Base-by-base conservation (phyloP, 1,284 basidiomycete genomes). In the Tylopilus orsonianus region DNA sequence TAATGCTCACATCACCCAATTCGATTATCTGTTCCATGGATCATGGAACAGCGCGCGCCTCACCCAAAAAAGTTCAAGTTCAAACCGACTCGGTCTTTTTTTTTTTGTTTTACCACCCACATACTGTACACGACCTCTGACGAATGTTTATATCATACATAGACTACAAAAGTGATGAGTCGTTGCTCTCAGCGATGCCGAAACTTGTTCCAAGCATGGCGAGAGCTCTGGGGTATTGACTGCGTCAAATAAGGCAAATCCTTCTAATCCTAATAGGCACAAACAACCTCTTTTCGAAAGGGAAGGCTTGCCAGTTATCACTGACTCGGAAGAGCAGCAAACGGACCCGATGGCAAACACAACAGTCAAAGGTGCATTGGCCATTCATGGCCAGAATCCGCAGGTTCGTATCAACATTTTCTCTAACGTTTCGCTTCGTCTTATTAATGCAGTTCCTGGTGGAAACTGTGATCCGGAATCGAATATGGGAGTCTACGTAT, bases 371-470 rank as follows among this genome's bases (percentile, higher is more conserved):
- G 89, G 87, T 20, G 92, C 93, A 23, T 73, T 79, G 36, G 80
- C 87, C 24, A 90, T 99, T 57, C 96, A 98, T 65, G 96, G 97
- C 40, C 90, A 93, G 59, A 96, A 95, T 70, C 88, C 90, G n/a
- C 89, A 91, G 75, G 90, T 90, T 60, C 44, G 61, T 51, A 19
- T 47, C 38, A 19, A 14, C 5, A n/a, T n/a, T 29, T 41, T 39
- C 29, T 12, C 14, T 9, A 13, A 16, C 16, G 18, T 49, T 47
- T 45, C 53, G 44, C 37, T 23, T 7, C 27, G 46, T 53, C 48
- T 71, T 66, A 75, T 67, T 56, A 55, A 36, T 55, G 42, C 64
- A 98, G 92, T 94, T 86, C 71, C 76, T 99, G 65, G 89, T 99
- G 40, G 97, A 99, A 76, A 97, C 94, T 47, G 90, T 98, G 54